Evolutionary conservation across 2,329 filamentous ascomycete genomes (phyloP).

Genomic region (Ceratocystis lukuohia): DNA sequence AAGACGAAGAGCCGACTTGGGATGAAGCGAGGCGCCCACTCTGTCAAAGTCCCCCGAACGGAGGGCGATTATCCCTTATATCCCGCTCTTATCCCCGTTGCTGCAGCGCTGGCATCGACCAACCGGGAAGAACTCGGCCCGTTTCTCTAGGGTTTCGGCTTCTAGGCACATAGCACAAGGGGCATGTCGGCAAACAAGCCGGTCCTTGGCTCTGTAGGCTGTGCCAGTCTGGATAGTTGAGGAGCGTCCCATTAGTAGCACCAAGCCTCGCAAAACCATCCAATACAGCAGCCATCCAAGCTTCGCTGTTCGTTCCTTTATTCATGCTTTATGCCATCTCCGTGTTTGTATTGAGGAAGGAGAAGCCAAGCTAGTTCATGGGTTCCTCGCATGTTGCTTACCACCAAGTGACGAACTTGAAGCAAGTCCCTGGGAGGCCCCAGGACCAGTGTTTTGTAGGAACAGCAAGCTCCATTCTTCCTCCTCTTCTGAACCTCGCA

Average conservation of each 20-base stretch:
- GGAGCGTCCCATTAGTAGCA: not conserved
- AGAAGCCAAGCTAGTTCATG: not conserved
- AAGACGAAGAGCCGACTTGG: too few species aligned
- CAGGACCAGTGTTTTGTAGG: not conserved
- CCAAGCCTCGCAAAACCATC: not conserved
- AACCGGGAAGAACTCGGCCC: too few species aligned
- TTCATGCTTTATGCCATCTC: not conserved
- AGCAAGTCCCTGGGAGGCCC: not conserved
- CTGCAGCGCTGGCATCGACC: not conserved
- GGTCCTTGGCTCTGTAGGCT: not conserved
- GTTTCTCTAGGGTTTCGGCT: not conserved
- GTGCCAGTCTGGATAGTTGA: not conserved
- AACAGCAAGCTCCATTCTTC: not conserved
- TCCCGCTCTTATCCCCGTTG: not conserved
- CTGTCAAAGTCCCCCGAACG: not conserved
- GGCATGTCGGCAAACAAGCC: too few species aligned
- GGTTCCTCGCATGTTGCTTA: not conserved
- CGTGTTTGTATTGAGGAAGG: not conserved
- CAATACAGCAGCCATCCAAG: conserved; percentile 2
- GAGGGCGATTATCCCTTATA: not conserved
- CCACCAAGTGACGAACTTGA: not conserved
- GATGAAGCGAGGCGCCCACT: not conserved
- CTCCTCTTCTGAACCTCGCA: not conserved
- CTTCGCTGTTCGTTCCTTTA: not conserved
- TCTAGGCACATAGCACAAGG: not conserved